Conservation (phyloP, 2,329 filamentous ascomycete species). For the Claviceps lovelessii region DNA sequence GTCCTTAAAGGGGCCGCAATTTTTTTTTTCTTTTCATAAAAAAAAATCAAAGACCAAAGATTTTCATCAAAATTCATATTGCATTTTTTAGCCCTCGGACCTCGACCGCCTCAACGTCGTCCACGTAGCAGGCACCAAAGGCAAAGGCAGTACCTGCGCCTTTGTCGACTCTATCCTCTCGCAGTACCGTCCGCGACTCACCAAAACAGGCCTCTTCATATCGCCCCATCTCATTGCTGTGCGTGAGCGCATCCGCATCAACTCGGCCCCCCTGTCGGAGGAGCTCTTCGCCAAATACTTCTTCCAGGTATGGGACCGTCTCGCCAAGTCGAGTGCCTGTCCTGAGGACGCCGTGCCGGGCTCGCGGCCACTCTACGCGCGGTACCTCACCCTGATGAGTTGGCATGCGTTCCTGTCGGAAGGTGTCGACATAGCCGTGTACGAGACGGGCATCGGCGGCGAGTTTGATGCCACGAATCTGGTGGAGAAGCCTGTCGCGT, state of each 20-base stretch:
- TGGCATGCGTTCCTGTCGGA: constrained; percentile 53
- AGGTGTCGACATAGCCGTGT: constrained; percentile 46
- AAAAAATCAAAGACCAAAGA: not conserved
- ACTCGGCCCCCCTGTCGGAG: constrained; percentile 43
- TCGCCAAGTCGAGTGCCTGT: constrained; percentile 24
- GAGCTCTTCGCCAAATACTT: constrained; percentile 49
- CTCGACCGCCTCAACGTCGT: constrained; percentile 50
- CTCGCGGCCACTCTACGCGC: constrained; percentile 41
- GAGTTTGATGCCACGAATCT: constrained; percentile 57
- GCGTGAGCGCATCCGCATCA: constrained; percentile 51
- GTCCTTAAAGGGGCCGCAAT: not conserved
- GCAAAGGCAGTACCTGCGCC: constrained; percentile 60
- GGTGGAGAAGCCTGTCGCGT: constrained; percentile 40
- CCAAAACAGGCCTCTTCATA: constrained; percentile 49
- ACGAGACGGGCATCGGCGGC: constrained; percentile 54
- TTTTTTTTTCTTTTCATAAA: not conserved
- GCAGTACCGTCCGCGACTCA: constrained; percentile 29
- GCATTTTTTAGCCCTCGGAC: constrained; percentile 23
- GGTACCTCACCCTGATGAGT: constrained; percentile 50
- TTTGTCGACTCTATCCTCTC: constrained; percentile 50
- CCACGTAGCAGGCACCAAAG: constrained; percentile 63
- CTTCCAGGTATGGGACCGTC: constrained; percentile 50
- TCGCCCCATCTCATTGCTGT: constrained; percentile 55
- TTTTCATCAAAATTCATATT: not conserved
- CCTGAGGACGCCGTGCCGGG: constrained; percentile 22